Conservation (phyloP, 2,329 filamentous ascomycete species). For the Scedosporium aurantiacum region DNA sequence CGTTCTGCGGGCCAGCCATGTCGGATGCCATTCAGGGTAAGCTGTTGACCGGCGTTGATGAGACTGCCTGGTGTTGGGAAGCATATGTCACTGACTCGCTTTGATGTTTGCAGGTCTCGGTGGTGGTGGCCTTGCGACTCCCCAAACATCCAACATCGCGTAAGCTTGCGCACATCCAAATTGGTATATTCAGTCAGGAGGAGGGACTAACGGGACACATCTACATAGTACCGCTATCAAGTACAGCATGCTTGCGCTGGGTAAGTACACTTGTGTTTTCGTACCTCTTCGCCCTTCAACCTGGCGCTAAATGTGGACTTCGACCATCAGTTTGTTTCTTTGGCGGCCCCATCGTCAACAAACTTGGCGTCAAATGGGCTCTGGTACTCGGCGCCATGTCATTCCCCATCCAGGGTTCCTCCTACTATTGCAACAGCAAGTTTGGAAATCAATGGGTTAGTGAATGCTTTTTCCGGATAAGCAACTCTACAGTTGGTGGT, state of each 20-base stretch:
- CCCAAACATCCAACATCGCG: constrained; percentile 30
- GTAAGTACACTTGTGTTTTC: constrained; percentile 10
- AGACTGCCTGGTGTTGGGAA: not conserved
- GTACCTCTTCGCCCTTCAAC: not conserved
- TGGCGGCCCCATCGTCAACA: constrained; percentile 33
- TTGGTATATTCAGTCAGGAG: not conserved
- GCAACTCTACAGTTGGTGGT: too few species aligned
- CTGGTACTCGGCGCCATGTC: constrained; percentile 27
- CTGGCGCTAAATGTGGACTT: not conserved
- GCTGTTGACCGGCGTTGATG: constrained; percentile 2
- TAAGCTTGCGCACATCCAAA: constrained; percentile 12
- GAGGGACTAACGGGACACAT: not conserved
- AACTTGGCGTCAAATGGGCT: constrained; percentile 34
- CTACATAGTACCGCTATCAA: constrained; percentile 3
- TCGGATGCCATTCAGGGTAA: constrained; percentile 25
- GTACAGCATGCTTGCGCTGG: constrained; percentile 19
- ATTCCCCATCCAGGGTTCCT: constrained; percentile 33
- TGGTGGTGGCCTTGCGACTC: constrained; percentile 32
- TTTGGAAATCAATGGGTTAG: constrained; percentile 36
- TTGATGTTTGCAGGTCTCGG: constrained; percentile 20
- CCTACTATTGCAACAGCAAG: constrained; percentile 37
- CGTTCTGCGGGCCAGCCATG: constrained; percentile 30
- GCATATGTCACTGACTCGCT: not conserved
- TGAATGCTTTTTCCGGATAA: not conserved
- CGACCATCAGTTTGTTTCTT: constrained; percentile 23